Evolutionary conservation across 371 early-diverging fungal genomes (phyloP).

Genomic region (Cokeromyces recurvatus): DNA sequence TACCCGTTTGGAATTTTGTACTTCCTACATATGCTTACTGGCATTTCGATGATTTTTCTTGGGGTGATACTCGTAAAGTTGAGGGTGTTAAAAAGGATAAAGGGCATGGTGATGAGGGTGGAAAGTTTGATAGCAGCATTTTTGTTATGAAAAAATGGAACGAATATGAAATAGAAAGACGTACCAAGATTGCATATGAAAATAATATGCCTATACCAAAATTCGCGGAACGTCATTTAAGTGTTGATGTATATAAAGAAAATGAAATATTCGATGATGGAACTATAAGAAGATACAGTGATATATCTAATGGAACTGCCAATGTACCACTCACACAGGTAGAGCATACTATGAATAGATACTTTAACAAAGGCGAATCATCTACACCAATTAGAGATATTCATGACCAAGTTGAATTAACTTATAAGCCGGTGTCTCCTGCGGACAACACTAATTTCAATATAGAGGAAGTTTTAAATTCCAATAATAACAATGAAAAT

Average conservation of each 20-base stretch:
- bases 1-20: constrained; percentile 98
- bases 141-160: constrained; percentile 69
- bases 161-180: constrained; percentile 61
- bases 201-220: constrained; percentile 16
- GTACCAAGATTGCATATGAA: constrained; percentile 14
- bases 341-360: too few relatives aligned
- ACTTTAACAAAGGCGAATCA: too few relatives aligned
- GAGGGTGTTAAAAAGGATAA: constrained; percentile 59
- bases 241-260: constrained; percentile 20
- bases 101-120: constrained; percentile 54
- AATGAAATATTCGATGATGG: constrained; percentile 2
- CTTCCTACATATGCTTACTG: constrained; percentile 98
- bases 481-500: background rate
- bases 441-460: constrained; percentile 4
- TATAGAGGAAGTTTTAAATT: background rate
- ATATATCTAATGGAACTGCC: constrained; percentile 26
- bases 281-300: constrained; percentile 9
- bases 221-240: constrained; percentile 11
- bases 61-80: constrained; percentile 97
- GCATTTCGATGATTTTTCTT: constrained; percentile 99
- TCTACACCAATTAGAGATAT: constrained; percentile 4
- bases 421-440: background rate
- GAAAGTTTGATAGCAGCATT: constrained; percentile 59
- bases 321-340: constrained; percentile 22
- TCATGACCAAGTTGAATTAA: background rate